Base-by-base conservation (phyloP, 1,284 basidiomycete genomes). In the Puccinia triticina region DNA sequence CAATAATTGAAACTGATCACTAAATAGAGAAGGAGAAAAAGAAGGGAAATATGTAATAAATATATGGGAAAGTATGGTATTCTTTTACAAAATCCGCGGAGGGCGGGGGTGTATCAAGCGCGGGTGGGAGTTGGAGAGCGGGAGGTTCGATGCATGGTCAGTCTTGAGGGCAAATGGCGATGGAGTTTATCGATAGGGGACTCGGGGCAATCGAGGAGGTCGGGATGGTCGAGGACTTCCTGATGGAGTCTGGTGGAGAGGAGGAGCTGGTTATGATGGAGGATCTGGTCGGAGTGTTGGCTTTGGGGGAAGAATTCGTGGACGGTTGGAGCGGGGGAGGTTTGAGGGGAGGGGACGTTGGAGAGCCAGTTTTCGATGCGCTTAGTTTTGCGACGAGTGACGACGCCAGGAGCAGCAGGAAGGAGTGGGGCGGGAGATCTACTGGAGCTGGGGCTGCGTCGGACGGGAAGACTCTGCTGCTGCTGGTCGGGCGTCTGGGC, bases 351-450 rank as follows among this genome's bases (percentile, higher is more conserved):
- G 3, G 66, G 67, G 26, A 80, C 67, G 53, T 23, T 59, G 16
- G 77, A 80, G 32, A 80, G 53, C 77, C 77, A 80, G 32, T 55
- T 53, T 29, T 80, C 77, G 26, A 80, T 71, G 21, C 77, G 11
- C 32, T 80, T 50, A 21, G 57, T 67, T 34, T 80, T 80, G 8
- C 69, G 64, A 21, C 53, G 26, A 7, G 29, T 40, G 29, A 29
- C 32, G 10, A 23, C 43, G 2, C 23, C 55, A 7, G 55, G 4
- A 18, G 55, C 7, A 59, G 23, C 55, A 53, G 50, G 14, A 23
- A 53, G n/a, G n/a, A n/a, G n/a, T n/a, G 67, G 67, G 0, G 26
- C 29, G 16, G 69, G 23, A 10, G 43, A n/a, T 43, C 26, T 69
- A 10, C 40, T 69, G 3, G 11, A 7, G 46, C 18, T 69, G 3